A percentile compares a stretch with the other conserved stretches of the same genome.
Conservation (phyloP, 2,329 filamentous ascomycete species). For the Trichoderma koningiopsis region DNA sequence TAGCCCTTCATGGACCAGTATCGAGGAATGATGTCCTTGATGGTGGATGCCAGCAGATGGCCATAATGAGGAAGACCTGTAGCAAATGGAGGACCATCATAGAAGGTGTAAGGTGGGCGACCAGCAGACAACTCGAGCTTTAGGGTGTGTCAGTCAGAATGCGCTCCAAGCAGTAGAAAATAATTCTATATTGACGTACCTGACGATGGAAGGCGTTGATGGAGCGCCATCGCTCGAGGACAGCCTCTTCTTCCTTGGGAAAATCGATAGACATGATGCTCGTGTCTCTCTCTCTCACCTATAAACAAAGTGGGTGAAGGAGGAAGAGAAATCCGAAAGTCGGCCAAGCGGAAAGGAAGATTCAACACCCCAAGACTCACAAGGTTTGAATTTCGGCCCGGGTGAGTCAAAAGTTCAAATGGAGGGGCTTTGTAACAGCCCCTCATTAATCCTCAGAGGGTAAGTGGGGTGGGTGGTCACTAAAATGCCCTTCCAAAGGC, state of each 20-base stretch:
- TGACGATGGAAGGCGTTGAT: slow-evolving; percentile 89
- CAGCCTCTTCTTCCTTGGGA: slow-evolving; percentile 83
- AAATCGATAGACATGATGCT: slow-evolving; percentile 82
- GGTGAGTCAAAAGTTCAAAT: slow-evolving; percentile 22
- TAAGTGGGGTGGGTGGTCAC: slow-evolving; percentile 1
- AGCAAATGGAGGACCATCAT: slow-evolving; percentile 81
- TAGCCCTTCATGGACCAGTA: slow-evolving; percentile 98
- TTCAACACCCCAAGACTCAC: neutral
- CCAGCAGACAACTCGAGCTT: slow-evolving; percentile 78
- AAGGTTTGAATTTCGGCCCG: slow-evolving; percentile 4
- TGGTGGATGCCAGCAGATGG: slow-evolving; percentile 86
- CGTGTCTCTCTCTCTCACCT: slow-evolving; percentile 5
- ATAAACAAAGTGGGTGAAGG: neutral
- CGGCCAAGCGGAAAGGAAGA: neutral
- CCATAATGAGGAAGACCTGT: slow-evolving; percentile 69
- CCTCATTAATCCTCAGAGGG: slow-evolving; percentile 21
- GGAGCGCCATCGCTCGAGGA: slow-evolving; percentile 85
- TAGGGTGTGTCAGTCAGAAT: neutral
- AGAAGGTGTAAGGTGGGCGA: slow-evolving; percentile 87
- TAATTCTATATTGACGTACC: slow-evolving; percentile 46
- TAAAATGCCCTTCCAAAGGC: neutral
- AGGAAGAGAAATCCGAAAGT: neutral
- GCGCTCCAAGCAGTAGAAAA: slow-evolving; percentile 2
- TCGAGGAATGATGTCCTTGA: slow-evolving; percentile 94
- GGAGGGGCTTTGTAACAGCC: slow-evolving; percentile 5